phyloP scores from a whole-genome alignment of 2,329 filamentous ascomycete genomes.

The Rutstroemia sp. region DNA sequence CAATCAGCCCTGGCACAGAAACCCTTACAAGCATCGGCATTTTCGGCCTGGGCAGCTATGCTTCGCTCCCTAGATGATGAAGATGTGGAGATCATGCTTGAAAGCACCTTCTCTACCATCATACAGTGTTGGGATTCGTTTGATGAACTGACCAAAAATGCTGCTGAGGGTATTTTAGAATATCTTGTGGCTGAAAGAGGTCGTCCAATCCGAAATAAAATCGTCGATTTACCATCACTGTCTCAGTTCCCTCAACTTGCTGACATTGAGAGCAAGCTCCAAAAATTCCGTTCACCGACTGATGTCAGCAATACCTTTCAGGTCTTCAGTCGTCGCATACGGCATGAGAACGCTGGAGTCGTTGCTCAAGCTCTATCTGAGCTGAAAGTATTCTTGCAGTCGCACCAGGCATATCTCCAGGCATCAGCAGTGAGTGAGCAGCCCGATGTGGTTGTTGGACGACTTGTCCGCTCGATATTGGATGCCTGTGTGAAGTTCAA shows the following conservation, averaged over 20 bases:
- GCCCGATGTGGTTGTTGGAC: slow-evolving; percentile 65
- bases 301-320: slow-evolving; percentile 60
- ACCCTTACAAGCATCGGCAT: slow-evolving; percentile 69
- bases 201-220: slow-evolving; percentile 53
- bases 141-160: slow-evolving; percentile 49
- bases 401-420: slow-evolving; percentile 72
- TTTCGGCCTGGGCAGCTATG: slow-evolving; percentile 78
- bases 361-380: slow-evolving; percentile 76
- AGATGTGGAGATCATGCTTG: slow-evolving; percentile 72
- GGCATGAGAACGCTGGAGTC: slow-evolving; percentile 79
- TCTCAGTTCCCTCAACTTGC: slow-evolving; percentile 60
- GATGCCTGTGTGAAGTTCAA: slow-evolving; percentile 82
- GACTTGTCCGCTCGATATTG: slow-evolving; percentile 69
- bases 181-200: slow-evolving; percentile 30
- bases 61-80: slow-evolving; percentile 67
- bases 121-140: slow-evolving; percentile 71
- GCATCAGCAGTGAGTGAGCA: slow-evolving; percentile 76
- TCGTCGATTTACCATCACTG: slow-evolving; percentile 73
- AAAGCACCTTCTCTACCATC: slow-evolving; percentile 85
- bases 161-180: slow-evolving; percentile 55
- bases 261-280: slow-evolving; percentile 59
- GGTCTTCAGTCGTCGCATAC: slow-evolving; percentile 65
- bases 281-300: slow-evolving; percentile 55
- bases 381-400: slow-evolving; percentile 63
- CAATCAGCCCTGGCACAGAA: slow-evolving; percentile 72